Evolutionary conservation across 2,329 filamentous ascomycete species (phyloP), one percentile per base, ranked within the genome.

Genomic region (Paradendryphiella salina): DNA sequence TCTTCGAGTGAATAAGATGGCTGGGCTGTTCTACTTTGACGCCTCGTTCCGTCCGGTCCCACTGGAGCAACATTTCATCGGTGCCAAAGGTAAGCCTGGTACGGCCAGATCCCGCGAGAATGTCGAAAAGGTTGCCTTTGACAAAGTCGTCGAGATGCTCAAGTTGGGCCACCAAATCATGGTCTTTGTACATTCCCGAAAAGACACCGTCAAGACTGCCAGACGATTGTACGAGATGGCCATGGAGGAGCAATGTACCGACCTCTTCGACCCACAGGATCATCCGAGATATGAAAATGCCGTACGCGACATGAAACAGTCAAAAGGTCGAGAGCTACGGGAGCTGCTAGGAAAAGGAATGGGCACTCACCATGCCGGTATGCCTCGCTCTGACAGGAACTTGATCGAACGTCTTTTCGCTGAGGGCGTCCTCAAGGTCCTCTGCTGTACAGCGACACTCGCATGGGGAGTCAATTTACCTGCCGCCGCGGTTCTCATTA

Each of bases 401-500:
- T 77, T 96, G n/a, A 90, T 96, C 79, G 95, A 99, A 72, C 85
- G 90, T 14, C 81, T 97, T 13, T 99, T 99, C 63, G 84, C 81
- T 3, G 88, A 95, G 60, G 95, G 94, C 20, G 87, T 97, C n/a
- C 83, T 97, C 63, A 96, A 94, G 72, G 92, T 99, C 0, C 86
- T 99, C 17, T 97, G 93, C 79, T 99, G 95, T 84, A 99, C 94
- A 2, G 94, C 94, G 9, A 99, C 94, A 1, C 81, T 99, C 20
- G 94, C 94, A 0, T 99, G 94, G 94, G 94, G 94, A 85, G 93
- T 99, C 69, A 99, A 99, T 73, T 83, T 99, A 73, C 94, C 94
- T 0, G 94, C 94, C 28, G 94, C 94, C 0, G 95, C 94, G 0
- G 94, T 99, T 42, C 83, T 99, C 45, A 99, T 99, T 80, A 99